Conservation (phyloP, 768 basidiomycete species). For the Pleurotus platypus region DNA sequence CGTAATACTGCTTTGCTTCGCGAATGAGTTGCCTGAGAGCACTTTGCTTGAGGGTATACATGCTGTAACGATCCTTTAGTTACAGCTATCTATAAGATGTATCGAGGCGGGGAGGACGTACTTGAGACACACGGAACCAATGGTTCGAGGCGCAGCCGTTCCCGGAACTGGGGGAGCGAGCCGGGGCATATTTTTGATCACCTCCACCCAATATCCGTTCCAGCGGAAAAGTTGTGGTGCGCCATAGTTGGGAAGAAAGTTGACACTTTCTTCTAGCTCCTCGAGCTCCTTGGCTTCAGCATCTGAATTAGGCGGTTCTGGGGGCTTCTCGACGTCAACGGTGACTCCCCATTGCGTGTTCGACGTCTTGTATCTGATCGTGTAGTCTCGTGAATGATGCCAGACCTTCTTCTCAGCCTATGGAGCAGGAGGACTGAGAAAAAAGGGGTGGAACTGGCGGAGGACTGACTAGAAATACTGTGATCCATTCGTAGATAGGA, state of each 20-base stretch:
- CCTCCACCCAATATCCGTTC: slow-evolving; percentile 40
- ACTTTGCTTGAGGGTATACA: not conserved
- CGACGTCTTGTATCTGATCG: slow-evolving; percentile 35
- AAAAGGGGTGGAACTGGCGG: not conserved
- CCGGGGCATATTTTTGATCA: slow-evolving; percentile 13
- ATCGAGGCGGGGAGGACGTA: not conserved
- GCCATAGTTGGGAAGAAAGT: slow-evolving; percentile 39
- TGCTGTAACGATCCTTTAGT: not conserved
- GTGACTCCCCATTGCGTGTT: slow-evolving; percentile 35
- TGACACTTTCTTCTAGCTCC: slow-evolving; percentile 25
- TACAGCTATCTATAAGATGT: too few relatives aligned
- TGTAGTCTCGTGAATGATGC: slow-evolving; percentile 36
- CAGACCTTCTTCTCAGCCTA: slow-evolving; percentile 42
- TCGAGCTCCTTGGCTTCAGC: too few relatives aligned
- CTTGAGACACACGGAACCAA: not conserved
- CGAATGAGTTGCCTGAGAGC: not conserved
- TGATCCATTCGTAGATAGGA: slow-evolving; percentile 46
- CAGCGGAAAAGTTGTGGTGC: slow-evolving; percentile 39
- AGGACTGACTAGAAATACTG: slow-evolving; percentile 34
- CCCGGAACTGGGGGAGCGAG: not conserved
- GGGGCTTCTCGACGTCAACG: slow-evolving; percentile 13
- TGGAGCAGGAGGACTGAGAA: not conserved
- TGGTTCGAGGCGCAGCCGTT: not conserved
- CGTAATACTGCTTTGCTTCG: slow-evolving; percentile 3
- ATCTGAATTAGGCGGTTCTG: not conserved